Evolutionary conservation across 2,329 filamentous ascomycete genomes (phyloP).

Genomic region (Allantophomopsis lycopodina): DNA sequence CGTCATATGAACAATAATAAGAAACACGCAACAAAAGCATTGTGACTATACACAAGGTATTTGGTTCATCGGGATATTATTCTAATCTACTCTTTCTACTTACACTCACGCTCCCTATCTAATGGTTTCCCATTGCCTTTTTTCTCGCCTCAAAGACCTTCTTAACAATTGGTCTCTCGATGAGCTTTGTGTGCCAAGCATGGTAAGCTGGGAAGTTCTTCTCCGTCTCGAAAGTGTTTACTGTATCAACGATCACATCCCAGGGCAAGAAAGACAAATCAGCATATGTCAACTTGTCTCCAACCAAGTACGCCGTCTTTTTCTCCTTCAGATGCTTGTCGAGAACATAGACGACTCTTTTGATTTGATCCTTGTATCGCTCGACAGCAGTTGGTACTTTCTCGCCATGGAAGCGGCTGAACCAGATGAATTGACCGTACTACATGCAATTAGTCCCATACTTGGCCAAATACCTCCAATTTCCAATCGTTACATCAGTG

Average conservation of each 20-base stretch:
- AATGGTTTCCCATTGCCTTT: not conserved
- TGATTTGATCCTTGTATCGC: constrained; percentile 29
- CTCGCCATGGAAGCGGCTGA: constrained; percentile 20
- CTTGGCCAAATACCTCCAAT: too few relatives aligned
- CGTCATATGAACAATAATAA: too few relatives aligned
- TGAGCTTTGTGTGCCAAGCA: constrained; percentile 4
- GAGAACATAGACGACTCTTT: constrained; percentile 20
- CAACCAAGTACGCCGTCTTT: constrained; percentile 19
- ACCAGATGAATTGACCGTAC: constrained; percentile 23
- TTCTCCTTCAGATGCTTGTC: constrained; percentile 22
- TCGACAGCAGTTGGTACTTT: constrained; percentile 26
- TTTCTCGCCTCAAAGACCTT: constrained; percentile 4
- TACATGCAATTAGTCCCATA: too few relatives aligned
- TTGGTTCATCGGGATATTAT: too few relatives aligned
- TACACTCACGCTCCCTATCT: too few relatives aligned
- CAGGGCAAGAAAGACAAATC: constrained; percentile 23
- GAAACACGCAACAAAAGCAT: too few relatives aligned
- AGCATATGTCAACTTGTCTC: constrained; percentile 22
- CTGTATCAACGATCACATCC: constrained; percentile 5
- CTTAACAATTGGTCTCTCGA: constrained; percentile 7
- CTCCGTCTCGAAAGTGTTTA: constrained; percentile 2
- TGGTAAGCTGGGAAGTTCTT: constrained; percentile 4
- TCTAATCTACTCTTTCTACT: too few relatives aligned
- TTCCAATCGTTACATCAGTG: too few relatives aligned
- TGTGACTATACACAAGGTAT: too few relatives aligned